A percentile compares a stretch with the other conserved stretches of the same genome.
Evolutionary conservation across 129 eudicot species (phyloP).

Genomic region (Dittrichia graveolens): DNA sequence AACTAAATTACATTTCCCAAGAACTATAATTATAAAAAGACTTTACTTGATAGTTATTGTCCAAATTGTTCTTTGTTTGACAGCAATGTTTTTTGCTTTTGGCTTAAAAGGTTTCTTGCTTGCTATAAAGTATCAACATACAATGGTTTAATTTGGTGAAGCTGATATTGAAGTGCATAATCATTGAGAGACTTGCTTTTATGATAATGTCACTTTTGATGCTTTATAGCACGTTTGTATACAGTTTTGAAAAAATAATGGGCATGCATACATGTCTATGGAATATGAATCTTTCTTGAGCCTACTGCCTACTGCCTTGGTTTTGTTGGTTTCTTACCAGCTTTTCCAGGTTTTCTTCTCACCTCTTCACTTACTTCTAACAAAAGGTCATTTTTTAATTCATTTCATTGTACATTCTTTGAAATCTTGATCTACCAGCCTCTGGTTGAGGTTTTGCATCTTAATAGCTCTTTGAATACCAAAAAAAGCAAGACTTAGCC

Average conservation of each 20-base stretch:
- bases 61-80: conserved; percentile 4
- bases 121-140: background rate
- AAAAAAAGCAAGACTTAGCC: conserved; percentile 1
- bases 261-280: conserved; percentile 24
- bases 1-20: no score
- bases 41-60: conserved; percentile 1
- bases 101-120: background rate
- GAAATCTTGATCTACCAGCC: conserved; percentile 1
- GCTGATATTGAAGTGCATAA: background rate
- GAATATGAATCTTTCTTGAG: conserved; percentile 66
- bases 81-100: background rate
- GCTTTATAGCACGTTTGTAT: background rate
- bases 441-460: conserved; percentile 15
- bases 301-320: conserved; percentile 26
- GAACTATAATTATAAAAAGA: background rate
- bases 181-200: conserved; percentile 18
- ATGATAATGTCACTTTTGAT: conserved; percentile 12
- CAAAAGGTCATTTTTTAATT: conserved; percentile 14
- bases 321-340: conserved; percentile 27
- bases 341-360: conserved; percentile 41
- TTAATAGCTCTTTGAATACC: conserved; percentile 2
- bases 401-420: conserved; percentile 1
- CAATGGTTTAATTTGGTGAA: conserved; percentile 4
- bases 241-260: background rate
- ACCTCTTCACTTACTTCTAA: conserved; percentile 22